Evolutionary conservation across 306 rosid genomes (phyloP), one percentile per base, ranked within the genome.

Genomic region (Fragaria iinumae): DNA sequence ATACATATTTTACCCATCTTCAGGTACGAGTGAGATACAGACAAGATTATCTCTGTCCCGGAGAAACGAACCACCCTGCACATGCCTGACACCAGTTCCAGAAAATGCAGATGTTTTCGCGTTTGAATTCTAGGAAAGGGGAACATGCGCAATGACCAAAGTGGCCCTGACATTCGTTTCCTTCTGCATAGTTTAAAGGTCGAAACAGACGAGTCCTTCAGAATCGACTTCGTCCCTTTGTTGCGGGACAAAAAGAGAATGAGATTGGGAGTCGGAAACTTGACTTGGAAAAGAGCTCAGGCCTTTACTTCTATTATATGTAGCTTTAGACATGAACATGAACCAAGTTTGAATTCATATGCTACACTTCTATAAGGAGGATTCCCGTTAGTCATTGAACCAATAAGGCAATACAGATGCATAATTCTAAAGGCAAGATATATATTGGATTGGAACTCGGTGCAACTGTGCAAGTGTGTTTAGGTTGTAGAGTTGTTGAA

Each of bases 21-120:
- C 1, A 27, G 1, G 27, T 27, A 27, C 27, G 27, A 27, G 70
- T 59, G 72, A 6, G 18, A 38, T 11, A 39, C 27, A 76, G 1
- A n/a, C 44, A 3, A 70, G 57, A 60, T 9, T 6, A 7, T 39
- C 53, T 53, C 72, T 44, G 25, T 21, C 67, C 55, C 52, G 9
- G 53, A 62, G 52, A 73, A 45, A 21, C 69, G 65, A 82, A 16
- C 44, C n/a, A 27, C 53, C 48, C 38, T 9, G 71, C 77, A 55
- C 75, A 63, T 63, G 83, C 70, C 74, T 32, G 67, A 72, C 52
- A 38, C 70, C 6, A 36, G 5, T 48, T 57, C 21, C 18, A 60
- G 62, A 74, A 3, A 77, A 74, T 53, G 77, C 73, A 77, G 80
- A 78, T 83, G 80, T 74, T 74, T 69, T 74, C 74, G 80, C 68